Percentiles rank a stretch among this genome's conserved stretches.
Evolutionary conservation across 1,284 basidiomycete genomes (phyloP).

Genomic region (Anthracocystis panici-leucophaei): DNA sequence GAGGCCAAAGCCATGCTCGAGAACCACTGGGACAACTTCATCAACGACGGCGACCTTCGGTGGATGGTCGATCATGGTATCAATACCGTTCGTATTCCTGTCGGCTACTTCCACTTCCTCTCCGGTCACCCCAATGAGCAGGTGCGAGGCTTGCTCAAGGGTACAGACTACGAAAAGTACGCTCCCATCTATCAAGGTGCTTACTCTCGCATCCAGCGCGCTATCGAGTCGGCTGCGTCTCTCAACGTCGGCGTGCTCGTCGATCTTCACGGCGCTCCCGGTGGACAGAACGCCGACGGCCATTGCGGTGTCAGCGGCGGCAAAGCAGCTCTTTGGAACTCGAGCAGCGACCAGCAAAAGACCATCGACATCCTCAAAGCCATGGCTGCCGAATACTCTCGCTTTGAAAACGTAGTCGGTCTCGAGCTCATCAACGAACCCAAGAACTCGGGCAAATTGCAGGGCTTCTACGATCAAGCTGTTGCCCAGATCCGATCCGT

Average conservation of each 20-base stretch:
- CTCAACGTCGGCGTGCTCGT: constrained; percentile 83
- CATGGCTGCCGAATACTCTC: constrained; percentile 68
- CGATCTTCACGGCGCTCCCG: constrained; percentile 76
- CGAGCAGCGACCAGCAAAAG: constrained; percentile 66
- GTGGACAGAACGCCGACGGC: constrained; percentile 73
- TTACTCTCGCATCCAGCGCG: constrained; percentile 78
- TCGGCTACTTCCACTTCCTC: constrained; percentile 78
- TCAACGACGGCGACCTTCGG: constrained; percentile 69
- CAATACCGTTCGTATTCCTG: constrained; percentile 85
- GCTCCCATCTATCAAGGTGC: constrained; percentile 78
- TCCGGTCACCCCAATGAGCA: constrained; percentile 80
- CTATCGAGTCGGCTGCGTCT: constrained; percentile 76
- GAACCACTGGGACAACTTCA: constrained; percentile 79
- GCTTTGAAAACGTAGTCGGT: constrained; percentile 79
- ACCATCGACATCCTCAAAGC: constrained; percentile 76
- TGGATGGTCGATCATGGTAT: constrained; percentile 82
- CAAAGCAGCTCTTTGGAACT: constrained; percentile 67
- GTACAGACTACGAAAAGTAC: constrained; percentile 79
- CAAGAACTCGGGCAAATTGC: constrained; percentile 70
- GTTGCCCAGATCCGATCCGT: constrained; percentile 74
- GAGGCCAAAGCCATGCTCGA: constrained; percentile 77
- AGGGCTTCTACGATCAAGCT: constrained; percentile 71
- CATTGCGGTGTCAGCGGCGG: constrained; percentile 58
- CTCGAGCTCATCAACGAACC: constrained; percentile 89
- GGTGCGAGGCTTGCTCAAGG: constrained; percentile 73